Base-by-base conservation (phyloP, 495 filamentous ascomycete species). In the Penicillium roqueforti region DNA sequence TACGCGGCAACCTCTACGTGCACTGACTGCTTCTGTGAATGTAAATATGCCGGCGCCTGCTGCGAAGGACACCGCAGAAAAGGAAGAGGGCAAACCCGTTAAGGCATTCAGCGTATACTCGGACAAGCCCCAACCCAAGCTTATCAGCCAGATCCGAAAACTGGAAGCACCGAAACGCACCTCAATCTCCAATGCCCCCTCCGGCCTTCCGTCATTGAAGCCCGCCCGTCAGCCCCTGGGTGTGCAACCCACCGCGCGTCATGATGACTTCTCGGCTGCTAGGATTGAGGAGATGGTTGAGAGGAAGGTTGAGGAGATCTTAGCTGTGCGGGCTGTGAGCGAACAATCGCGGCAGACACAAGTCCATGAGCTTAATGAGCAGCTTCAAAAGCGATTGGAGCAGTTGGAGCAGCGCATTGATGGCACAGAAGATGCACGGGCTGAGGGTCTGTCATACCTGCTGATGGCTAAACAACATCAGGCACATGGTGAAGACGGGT, bases 391-490 rank as follows among this genome's bases (percentile, higher is more conserved):
- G 29, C 83, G 93, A 1, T 74, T 98, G 3, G 90, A 96, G 43
- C 80, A 85, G 6, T 77, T 98, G 3, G 93, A 98, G 68, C 82
- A 87, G 56, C 86, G 85, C 20, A 87, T 98, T 28, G 87, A 93
- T 20, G 83, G 78, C 22, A 76, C 81, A 14, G 87, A 95, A 41
- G 87, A 92, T 63, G 75, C 77, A 4, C 78, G 87, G 43, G 82
- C 88, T 0, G 87, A 96, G 54, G 92, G 92, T 0, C 65, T 97
- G 16, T 88, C 87, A 0, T 90, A 86, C 58, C 68, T 97, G 48
- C 76, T 97, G 14, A 92, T 95, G 82, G 93, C 91, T 0, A 90
- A 93, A 57, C 91, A 97, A 61, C 90, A 96, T 58, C 88, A 88
- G 55, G 87, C 85, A 23, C 77, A 86, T 1, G 90, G 90, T 1